Conservation (phyloP, 768 basidiomycete species). For the Bullera alba region DNA sequence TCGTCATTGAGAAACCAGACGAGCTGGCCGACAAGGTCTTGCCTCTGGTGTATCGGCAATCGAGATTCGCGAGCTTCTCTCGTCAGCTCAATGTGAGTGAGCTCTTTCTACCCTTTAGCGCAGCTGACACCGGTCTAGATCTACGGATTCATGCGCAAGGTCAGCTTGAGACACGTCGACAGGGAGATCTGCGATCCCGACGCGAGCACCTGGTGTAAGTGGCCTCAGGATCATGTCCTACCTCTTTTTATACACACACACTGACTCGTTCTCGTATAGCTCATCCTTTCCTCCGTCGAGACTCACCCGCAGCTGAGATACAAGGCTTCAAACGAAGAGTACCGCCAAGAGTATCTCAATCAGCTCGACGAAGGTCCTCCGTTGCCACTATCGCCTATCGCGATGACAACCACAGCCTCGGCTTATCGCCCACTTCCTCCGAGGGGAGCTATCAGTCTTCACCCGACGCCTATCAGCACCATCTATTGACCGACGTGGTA, state of each 20-base stretch:
- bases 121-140: slow-evolving; percentile 56
- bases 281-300: slow-evolving; percentile 82
- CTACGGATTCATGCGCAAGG: slow-evolving; percentile 97
- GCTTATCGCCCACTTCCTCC: slow-evolving; percentile 22
- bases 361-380: slow-evolving; percentile 12
- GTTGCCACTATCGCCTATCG: neutral
- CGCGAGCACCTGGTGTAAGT: slow-evolving; percentile 91
- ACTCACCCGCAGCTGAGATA: slow-evolving; percentile 81
- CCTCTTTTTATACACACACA: too few species aligned
- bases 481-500: slow-evolving; percentile 14
- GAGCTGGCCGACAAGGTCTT: slow-evolving; percentile 90
- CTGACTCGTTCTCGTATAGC: slow-evolving; percentile 55
- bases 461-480: slow-evolving; percentile 26
- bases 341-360: slow-evolving; percentile 59
- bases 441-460: slow-evolving; percentile 17
- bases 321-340: slow-evolving; percentile 93
- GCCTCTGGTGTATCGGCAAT: slow-evolving; percentile 90
- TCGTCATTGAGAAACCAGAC: slow-evolving; percentile 89
- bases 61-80: slow-evolving; percentile 93
- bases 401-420: neutral
- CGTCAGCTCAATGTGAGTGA: slow-evolving; percentile 85
- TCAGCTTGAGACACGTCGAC: slow-evolving; percentile 78
- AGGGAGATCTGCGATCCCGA: slow-evolving; percentile 92
- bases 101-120: slow-evolving; percentile 11
- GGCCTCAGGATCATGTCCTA: slow-evolving; percentile 4